Percentiles rank a stretch among this genome's conserved stretches.
Conservation (phyloP, 768 basidiomycete genomes). For the Suillus fuscotomentosus region DNA sequence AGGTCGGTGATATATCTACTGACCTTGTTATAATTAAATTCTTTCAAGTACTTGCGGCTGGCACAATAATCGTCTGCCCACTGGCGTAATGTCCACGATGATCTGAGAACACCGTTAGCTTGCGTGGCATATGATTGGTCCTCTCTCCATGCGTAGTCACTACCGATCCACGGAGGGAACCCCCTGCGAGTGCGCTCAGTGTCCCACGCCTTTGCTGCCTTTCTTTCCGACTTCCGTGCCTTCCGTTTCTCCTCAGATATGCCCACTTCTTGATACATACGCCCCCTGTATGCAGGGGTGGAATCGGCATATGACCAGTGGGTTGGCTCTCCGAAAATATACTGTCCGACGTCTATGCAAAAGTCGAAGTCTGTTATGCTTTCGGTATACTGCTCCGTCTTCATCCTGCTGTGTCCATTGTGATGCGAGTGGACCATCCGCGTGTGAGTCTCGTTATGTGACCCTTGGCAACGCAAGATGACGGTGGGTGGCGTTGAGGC, state of each 20-base stretch:
- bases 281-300: conserved; percentile 64
- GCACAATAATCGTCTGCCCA: conserved; percentile 87
- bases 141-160: conserved; percentile 30
- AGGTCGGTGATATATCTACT: conserved; percentile 3
- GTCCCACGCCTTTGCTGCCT: conserved; percentile 43
- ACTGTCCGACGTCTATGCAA: conserved; percentile 50
- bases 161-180: conserved; percentile 48
- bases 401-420: conserved; percentile 33
- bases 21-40: conserved; percentile 75
- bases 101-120: conserved; percentile 35
- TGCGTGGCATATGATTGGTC: conserved; percentile 28
- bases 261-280: conserved; percentile 59
- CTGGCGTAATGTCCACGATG: conserved; percentile 61
- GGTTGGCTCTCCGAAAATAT: conserved; percentile 37
- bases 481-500: conserved; percentile 44
- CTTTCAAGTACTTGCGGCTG: conserved; percentile 69
- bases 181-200: conserved; percentile 46
- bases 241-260: conserved; percentile 33
- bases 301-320: conserved; percentile 66
- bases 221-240: conserved; percentile 42
- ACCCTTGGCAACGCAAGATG: conserved; percentile 49
- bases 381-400: conserved; percentile 54
- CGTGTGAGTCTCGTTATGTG: conserved; percentile 52
- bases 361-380: conserved; percentile 71
- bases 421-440: conserved; percentile 41